Evolutionary conservation across 768 basidiomycete genomes (phyloP).

Genomic region (Clavulina sp.): DNA sequence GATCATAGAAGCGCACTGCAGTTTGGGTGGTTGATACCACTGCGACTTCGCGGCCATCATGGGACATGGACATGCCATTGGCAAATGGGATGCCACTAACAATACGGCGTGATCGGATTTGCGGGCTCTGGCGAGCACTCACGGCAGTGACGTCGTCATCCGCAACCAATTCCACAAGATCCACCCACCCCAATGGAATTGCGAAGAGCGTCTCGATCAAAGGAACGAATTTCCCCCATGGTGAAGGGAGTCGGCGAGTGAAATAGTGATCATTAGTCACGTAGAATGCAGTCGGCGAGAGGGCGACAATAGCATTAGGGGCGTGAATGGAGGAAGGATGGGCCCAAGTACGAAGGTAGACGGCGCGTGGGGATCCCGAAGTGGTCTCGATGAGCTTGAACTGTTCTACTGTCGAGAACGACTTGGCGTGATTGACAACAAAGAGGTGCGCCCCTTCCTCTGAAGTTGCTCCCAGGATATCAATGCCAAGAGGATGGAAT

Average conservation of each 20-base stretch:
- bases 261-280: conserved; percentile 56
- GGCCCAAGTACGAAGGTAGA: conserved; percentile 41
- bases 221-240: conserved; percentile 33
- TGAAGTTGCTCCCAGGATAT: conserved; percentile 22
- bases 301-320: conserved; percentile 41
- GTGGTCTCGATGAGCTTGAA: conserved; percentile 34
- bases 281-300: conserved; percentile 50
- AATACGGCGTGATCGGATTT: conserved; percentile 15
- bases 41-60: conserved; percentile 31
- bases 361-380: conserved; percentile 25
- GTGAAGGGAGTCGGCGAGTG: conserved; percentile 42
- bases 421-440: conserved; percentile 49
- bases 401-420: conserved; percentile 47
- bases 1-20: conserved; percentile 34
- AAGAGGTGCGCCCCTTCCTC: conserved; percentile 35
- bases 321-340: conserved; percentile 39
- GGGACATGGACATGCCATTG: conserved; percentile 50
- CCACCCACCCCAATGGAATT: conserved; percentile 42
- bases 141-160: too few species aligned
- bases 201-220: conserved; percentile 36
- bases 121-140: too few species aligned
- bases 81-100: conserved; percentile 35
- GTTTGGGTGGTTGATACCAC: conserved; percentile 36
- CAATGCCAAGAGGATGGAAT: conserved; percentile 59
- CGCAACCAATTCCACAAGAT: conserved; percentile 24